Evolutionary conservation across 1,284 basidiomycete genomes (phyloP), one percentile per base, ranked within the genome.

Genomic region (Pseudozyma pruni): DNA sequence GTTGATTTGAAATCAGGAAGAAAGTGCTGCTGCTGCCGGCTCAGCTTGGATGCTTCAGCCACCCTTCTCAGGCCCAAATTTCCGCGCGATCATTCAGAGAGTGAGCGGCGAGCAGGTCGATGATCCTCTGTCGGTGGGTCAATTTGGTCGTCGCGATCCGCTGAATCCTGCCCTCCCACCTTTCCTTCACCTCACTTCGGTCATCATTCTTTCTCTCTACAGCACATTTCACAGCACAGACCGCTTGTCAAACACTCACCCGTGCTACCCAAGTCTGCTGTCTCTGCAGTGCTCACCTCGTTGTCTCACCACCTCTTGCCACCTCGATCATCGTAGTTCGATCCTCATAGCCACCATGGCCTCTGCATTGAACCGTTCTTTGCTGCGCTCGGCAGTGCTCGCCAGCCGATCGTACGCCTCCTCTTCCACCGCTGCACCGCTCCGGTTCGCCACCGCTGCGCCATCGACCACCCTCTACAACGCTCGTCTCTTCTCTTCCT

Each of bases 301-400:
- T 33, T 19, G 19, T 34, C 8, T 34, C 43, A 51, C 16, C 25
- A 8, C 8, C 22, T n/a, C n/a, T n/a, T n/a, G 17, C 37, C 29
- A 33, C 29, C 41, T 19, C 27, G 27, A 29, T 11, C 7, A 29
- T 29, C 27, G 10, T 13, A 6, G 14, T n/a, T 45, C 23, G 22
- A 16, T 32, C 23, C 19, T 27, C 5, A 47, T 11, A 31, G 4
- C 20, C 44, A 53, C 43, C 39, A 72, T 68, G 70, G 47, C 60
- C 35, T 50, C 70, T 11, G 49, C 70, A 13, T 49, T 72, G 63
- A 72, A 72, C 59, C 51, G 69, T 13, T 62, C 69, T n/a, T 42
- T 72, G 43, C 50, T 72, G 22, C 63, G 64, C 37, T 62, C 70
- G 47, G 70, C 64, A 13, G 56, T 61, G n/a, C 23, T 64, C 22